These are phyloP conservation scores for Colletotrichum cordylinicola DNA, from an alignment of 2,329 filamentous ascomycete species.

Conservation along the genomic window DNA sequence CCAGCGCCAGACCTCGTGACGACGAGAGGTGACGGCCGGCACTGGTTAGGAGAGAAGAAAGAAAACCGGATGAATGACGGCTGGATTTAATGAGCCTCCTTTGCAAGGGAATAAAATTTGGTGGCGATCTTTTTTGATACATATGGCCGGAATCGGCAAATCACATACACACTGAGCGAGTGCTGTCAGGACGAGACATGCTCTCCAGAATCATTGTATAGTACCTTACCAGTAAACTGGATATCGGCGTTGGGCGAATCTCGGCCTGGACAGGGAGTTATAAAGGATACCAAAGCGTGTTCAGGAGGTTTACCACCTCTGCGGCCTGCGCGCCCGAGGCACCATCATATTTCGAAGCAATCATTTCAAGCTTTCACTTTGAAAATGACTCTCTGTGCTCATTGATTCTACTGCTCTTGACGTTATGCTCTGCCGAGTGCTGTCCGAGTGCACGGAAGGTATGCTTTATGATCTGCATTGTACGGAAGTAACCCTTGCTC, in stretches of 20 bases:
- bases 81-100: background rate
- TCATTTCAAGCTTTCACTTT: background rate
- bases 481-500: background rate
- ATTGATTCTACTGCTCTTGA: background rate
- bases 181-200: background rate
- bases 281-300: slow-evolving; percentile 21
- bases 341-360: background rate
- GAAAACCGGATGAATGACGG: slow-evolving; percentile 5
- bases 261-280: slow-evolving; percentile 5
- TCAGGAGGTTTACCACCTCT: slow-evolving; percentile 10
- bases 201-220: slow-evolving; percentile 6
- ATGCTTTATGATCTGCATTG: background rate
- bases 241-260: slow-evolving; percentile 15
- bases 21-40: slow-evolving; percentile 10
- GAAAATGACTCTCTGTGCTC: background rate
- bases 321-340: background rate
- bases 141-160: background rate
- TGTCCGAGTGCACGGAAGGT: background rate
- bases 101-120: background rate
- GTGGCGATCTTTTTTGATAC: slow-evolving; percentile 3
- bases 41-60: background rate
- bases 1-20: slow-evolving; percentile 31
- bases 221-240: slow-evolving; percentile 5
- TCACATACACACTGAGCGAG: background rate
- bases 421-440: background rate